phyloP scores from a whole-genome alignment of 2,329 filamentous ascomycete species.

The Trichoderma guizhouense region DNA sequence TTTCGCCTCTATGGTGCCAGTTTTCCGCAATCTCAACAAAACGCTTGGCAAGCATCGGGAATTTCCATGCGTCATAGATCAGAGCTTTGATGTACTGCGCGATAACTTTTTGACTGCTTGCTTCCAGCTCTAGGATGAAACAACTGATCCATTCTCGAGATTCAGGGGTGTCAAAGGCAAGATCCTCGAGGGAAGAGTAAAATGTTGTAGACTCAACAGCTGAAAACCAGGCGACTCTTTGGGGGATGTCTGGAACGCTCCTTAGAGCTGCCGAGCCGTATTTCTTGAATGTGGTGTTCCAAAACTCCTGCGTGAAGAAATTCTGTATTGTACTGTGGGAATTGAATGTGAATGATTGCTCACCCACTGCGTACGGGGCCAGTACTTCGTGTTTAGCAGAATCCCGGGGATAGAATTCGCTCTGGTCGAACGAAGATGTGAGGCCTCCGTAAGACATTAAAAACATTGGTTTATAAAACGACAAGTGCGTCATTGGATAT shows the following conservation, averaged over 20 bases:
- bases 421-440: neutral
- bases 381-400: neutral
- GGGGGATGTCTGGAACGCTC: constrained; percentile 19
- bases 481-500: constrained; percentile 20
- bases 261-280: constrained; percentile 27
- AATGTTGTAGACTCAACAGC: neutral
- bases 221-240: constrained; percentile 22
- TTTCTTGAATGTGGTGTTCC: constrained; percentile 25
- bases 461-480: constrained; percentile 16
- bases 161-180: neutral
- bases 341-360: constrained; percentile 18
- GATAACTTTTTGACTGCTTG: constrained; percentile 11
- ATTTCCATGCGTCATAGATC: constrained; percentile 21
- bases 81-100: constrained; percentile 22
- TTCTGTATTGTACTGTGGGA: constrained; percentile 20
- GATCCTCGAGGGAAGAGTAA: neutral
- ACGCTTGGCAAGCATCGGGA: constrained; percentile 20
- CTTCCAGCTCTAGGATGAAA: neutral
- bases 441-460: constrained; percentile 16
- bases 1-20: constrained; percentile 7
- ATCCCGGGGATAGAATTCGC: neutral
- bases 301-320: constrained; percentile 28
- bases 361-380: neutral
- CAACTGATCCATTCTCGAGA: neutral
- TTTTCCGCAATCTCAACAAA: constrained; percentile 14